Evolutionary conservation across 2,329 filamentous ascomycete species (phyloP).

Genomic region (Monilinia fructigena): DNA sequence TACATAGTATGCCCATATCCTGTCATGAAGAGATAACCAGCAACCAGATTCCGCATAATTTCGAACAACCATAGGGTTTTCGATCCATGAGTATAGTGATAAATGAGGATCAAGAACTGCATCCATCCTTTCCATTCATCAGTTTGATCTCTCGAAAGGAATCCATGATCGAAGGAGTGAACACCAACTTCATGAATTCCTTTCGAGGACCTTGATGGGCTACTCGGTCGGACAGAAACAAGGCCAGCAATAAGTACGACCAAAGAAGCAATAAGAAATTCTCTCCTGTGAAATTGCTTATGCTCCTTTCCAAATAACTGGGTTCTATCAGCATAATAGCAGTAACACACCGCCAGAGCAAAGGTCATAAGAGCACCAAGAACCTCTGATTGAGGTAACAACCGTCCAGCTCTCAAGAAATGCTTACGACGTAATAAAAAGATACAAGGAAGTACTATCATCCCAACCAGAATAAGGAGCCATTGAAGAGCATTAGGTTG

Average conservation of each 20-base stretch:
- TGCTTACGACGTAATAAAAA: slow-evolving; percentile 30
- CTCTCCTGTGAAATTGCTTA: slow-evolving; percentile 45
- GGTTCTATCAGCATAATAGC: slow-evolving; percentile 55
- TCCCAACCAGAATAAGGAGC: slow-evolving; percentile 38
- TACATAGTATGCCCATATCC: slow-evolving; percentile 61
- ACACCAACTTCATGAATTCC: slow-evolving; percentile 10
- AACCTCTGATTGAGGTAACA: slow-evolving; percentile 29
- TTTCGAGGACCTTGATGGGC: slow-evolving; percentile 7
- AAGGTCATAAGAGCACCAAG: slow-evolving; percentile 31
- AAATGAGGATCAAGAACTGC: slow-evolving; percentile 56
- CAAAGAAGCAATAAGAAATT: slow-evolving; percentile 40
- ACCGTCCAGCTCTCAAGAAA: slow-evolving; percentile 24
- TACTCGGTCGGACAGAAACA: slow-evolving; percentile 36
- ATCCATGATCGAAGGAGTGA: slow-evolving; percentile 39
- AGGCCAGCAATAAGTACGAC: slow-evolving; percentile 38
- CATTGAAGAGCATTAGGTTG: slow-evolving; percentile 43
- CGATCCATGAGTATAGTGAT: slow-evolving; percentile 57
- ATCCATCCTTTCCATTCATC: slow-evolving; percentile 68
- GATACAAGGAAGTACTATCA: slow-evolving; percentile 38
- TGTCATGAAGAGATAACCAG: slow-evolving; percentile 61
- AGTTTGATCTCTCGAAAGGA: slow-evolving; percentile 55
- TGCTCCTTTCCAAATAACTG: slow-evolving; percentile 52
- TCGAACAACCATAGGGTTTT: slow-evolving; percentile 53
- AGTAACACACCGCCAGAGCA: slow-evolving; percentile 43
- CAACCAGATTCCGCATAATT: slow-evolving; percentile 53